Base-by-base conservation (phyloP, 2,329 filamentous ascomycete genomes). In the Phoma sp. region DNA sequence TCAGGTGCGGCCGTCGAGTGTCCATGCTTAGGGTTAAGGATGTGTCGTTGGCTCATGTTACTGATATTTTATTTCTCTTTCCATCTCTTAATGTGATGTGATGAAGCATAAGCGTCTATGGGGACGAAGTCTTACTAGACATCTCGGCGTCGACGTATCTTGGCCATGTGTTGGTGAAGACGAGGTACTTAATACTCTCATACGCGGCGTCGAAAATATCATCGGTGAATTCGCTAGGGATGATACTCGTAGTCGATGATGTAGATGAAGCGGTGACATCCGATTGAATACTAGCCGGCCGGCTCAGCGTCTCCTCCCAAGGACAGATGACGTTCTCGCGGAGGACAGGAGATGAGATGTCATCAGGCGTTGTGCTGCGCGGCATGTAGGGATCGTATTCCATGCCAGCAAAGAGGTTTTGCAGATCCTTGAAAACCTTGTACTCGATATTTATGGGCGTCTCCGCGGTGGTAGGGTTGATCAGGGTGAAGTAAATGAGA, bases 111-210 rank as follows among this genome's bases (percentile, higher is more conserved):
- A 29, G 7, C 20, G n/a, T 46, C 36, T 57, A 66, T 5, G 64
- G 57, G 12, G 59, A 57, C 3, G 53, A 42, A 12, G 61, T 49
- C 40, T 61, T 68, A 34, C 63, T 56, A 17, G 54, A 47, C 56
- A 73, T 55, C 56, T 74, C 70, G 7, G 67, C 67, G 20, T 71
- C 69, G 12, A 74, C 70, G 50, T 68, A 75, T 20, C 71, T 55
- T 20, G 72, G 72, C 72, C 72, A 75, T 1, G 72, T 74, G 50
- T 75, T 75, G 9, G 72, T 74, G 56, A 74, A 74, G 23, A 75
- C 67, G 4, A 75, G 66, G 29, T 74, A 74, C 48, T 74, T 75
- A 54, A 75, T 75, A 43, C 72, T 74, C 17, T 74, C 72, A 32
- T 68, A 74, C 7, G 72, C 72, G 1, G 67, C 53, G 25, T 74